phyloP scores from a whole-genome alignment of 1,284 basidiomycete species.

The Naganishia cerealis region DNA sequence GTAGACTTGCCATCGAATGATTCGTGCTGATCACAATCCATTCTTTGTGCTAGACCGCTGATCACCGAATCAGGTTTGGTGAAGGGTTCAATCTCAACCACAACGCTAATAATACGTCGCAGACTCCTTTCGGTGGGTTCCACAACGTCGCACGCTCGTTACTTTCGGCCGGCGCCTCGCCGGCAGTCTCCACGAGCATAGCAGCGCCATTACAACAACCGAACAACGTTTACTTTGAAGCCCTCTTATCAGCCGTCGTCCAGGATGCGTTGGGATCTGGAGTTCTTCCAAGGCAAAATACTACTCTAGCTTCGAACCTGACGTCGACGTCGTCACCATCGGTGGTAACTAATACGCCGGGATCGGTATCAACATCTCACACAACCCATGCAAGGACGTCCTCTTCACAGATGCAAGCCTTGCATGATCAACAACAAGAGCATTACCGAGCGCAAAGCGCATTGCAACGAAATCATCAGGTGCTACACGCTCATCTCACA shows the following conservation, averaged over 20 bases:
- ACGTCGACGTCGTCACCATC: background rate
- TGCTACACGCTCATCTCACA: background rate
- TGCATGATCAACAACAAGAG: background rate
- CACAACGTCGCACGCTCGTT: background rate
- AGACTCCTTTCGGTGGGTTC: background rate
- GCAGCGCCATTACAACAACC: background rate
- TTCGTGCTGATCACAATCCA: background rate
- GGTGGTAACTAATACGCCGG: background rate
- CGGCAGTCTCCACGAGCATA: background rate
- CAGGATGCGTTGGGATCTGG: conserved; percentile 17
- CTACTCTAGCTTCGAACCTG: background rate
- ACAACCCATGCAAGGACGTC: background rate
- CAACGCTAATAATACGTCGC: background rate
- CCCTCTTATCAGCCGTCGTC: conserved; percentile 16
- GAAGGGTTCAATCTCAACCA: conserved; percentile 1
- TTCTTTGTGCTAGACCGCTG: background rate
- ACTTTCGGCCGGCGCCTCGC: background rate
- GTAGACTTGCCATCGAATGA: background rate
- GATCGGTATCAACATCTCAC: background rate
- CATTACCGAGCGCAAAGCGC: conserved; percentile 3
- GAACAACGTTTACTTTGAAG: conserved; percentile 6
- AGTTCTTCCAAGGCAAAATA: background rate
- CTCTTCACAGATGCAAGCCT: background rate
- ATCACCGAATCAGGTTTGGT: conserved; percentile 11
- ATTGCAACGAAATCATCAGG: background rate